A percentile compares a stretch with the other conserved stretches of the same genome.
Conservation (phyloP, 257 asterid genomes). For the Scutellaria baicalensis region DNA sequence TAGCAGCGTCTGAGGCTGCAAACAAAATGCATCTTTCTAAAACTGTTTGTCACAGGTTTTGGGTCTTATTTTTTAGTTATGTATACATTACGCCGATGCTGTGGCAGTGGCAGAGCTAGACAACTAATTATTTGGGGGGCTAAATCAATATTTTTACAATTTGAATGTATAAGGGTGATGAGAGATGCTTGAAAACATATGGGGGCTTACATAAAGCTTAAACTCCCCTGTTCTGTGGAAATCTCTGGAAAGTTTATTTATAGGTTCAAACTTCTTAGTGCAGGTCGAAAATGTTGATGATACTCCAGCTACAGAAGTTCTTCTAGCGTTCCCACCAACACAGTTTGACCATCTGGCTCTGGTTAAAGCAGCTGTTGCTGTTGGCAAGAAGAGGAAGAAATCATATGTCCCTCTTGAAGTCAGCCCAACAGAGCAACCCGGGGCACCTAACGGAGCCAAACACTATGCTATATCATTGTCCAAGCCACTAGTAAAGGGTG, state of each 20-base stretch:
- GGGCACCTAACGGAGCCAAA: slow-evolving; percentile 71
- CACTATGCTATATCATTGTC: slow-evolving; percentile 50
- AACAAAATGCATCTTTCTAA: not conserved
- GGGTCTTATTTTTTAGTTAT: not conserved
- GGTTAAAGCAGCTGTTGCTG: slow-evolving; percentile 64
- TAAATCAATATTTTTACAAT: too few species aligned
- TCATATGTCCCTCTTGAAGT: slow-evolving; percentile 61
- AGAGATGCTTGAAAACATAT: too few species aligned
- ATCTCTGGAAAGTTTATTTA: slow-evolving; percentile 2
- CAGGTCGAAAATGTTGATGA: slow-evolving; percentile 79
- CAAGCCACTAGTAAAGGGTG: slow-evolving; percentile 59
- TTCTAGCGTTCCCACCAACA: slow-evolving; percentile 70
- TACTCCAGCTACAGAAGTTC: slow-evolving; percentile 63
- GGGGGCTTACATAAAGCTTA: too few species aligned
- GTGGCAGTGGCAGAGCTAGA: not conserved
- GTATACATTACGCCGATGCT: not conserved
- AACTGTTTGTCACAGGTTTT: not conserved
- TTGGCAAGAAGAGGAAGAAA: slow-evolving; percentile 85
- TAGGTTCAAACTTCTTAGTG: slow-evolving; percentile 8
- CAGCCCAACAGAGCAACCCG: slow-evolving; percentile 45
- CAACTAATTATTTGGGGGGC: too few species aligned
- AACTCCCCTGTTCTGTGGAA: not conserved
- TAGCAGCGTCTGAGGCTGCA: not conserved
- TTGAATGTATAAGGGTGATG: too few species aligned
- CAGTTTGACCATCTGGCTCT: slow-evolving; percentile 69